Conservation (phyloP, 306 rosid species). For the Cotoneaster glaucophyllus region DNA sequence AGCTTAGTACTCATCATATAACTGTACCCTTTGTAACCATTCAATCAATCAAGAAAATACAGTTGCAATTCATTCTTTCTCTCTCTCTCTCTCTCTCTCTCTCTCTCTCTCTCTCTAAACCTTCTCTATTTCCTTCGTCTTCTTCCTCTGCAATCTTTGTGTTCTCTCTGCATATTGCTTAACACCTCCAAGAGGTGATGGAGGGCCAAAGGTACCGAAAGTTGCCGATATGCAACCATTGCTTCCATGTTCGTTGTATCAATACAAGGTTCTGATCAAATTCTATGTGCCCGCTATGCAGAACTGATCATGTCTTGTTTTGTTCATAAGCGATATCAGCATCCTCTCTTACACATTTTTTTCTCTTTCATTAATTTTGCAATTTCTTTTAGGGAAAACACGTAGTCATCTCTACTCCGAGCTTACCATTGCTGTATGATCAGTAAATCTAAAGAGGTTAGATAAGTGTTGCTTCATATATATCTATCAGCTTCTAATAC, state of each 20-base stretch:
- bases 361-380: neutral
- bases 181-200: neutral
- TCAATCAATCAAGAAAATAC: too few relatives aligned
- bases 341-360: neutral
- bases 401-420: neutral
- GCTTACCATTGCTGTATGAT: neutral
- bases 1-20: too few relatives aligned
- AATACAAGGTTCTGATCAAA: constrained; percentile 9
- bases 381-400: constrained; percentile 7
- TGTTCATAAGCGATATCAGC: neutral
- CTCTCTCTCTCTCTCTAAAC: too few relatives aligned
- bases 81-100: too few relatives aligned
- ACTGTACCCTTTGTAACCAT: too few relatives aligned
- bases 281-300: constrained; percentile 18
- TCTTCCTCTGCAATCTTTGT: too few relatives aligned
- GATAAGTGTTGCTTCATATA: neutral
- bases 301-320: constrained; percentile 3
- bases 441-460: neutral
- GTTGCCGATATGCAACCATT: constrained; percentile 15
- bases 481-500: too few relatives aligned
- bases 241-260: constrained; percentile 19
- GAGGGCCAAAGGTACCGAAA: constrained; percentile 9
- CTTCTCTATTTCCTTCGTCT: too few relatives aligned
- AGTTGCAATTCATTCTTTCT: too few relatives aligned
- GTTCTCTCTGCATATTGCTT: too few relatives aligned